Evolutionary conservation across 345 rosid species (phyloP), one percentile per base, ranked within the genome.

Genomic region (Populus davidiana): DNA sequence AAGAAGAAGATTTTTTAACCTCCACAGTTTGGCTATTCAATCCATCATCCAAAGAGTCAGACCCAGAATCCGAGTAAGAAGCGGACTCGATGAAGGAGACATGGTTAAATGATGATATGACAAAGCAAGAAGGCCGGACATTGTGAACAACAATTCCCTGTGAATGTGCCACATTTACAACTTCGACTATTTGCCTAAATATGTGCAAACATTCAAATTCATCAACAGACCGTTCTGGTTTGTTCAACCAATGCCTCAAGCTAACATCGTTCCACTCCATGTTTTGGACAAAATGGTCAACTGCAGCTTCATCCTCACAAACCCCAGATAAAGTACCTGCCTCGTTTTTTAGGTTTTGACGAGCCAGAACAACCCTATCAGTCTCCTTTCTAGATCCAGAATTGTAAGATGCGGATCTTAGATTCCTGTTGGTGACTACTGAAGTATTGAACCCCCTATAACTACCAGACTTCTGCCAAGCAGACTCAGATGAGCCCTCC

Each of bases 51-150:
- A 79, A 65, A 49, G 94, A 91, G 81, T 96, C 99, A 66, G 99
- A 96, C 70, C 99, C 98, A 25, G 96, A 90, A 80, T 93, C 98
- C 17, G 99, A 95, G 87, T 93, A 92, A 71, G 99, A 93, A 70
- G 96, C 95, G 59, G 99, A 93, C 75, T 96, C 97, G 16, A 96
- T 93, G 91, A 96, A 93, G 27, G 99, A 92, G 74, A 96, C 90
- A 69, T 86, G 96, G 87, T 92, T 91, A 78, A 89, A 93, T 1
- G 99, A 91, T 65, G 99, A 90, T 96, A 96, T 90, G 31, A 92
- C 87, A 65, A 96, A 93, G 87, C 99, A 96, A 44, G 99, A 96
- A 27, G 99, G 99, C 78, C 92, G 87, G 75, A 92, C 92, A 90
- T 92, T 96, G 59, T 92, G 96, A 83, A 96, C 87, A 78, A 91